Evolutionary conservation across 768 basidiomycete species (phyloP), one percentile per base, ranked within the genome.

Genomic region (Antrodiella citrinella): DNA sequence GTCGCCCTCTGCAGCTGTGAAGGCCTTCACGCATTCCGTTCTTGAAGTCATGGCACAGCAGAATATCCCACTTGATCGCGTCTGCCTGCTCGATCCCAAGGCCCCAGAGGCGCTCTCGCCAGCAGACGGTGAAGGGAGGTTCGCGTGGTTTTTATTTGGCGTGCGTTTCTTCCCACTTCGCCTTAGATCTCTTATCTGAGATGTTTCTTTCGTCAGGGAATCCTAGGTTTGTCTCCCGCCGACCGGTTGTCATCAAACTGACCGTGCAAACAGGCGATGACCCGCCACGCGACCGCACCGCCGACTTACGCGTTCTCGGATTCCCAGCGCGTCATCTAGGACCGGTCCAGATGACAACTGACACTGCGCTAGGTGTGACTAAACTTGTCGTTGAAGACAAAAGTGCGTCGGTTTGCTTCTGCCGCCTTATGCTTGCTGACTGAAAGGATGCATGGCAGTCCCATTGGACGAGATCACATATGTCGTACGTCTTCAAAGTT

Each of bases 341-440:
- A 0, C 71, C 82, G 2, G 73, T 91, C 1, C 96, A 99, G 67
- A 99, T 99, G 96, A 98, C 96, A 25, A 99, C 96, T 0, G 95
- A 99, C 67, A 97, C 95, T 1, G 95, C 95, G 1, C 72, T 97
- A 0, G 91, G 86, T 3, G 95, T 96, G 3, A 91, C 91, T 0
- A 93, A 91, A 62, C 66, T 79, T 3, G 84, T 94, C 13, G 82
- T 92, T 0, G 66, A 82, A 44, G 88, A 93, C 62, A 75, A 80
- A 60, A 68, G 82, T 82, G 53, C 47, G 74, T 60, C 2, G 21
- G 9, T 7, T 18, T 43, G 41, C 24, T 41, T n/a, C 45, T 50
- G 24, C 11, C 42, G 4, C 20, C 35, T 5, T 30, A n/a, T 43
- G 19, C 23, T 4, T 12, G 22, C 26, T 30, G 2, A 35, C 41